These are phyloP conservation scores for Evernia prunastri DNA, from an alignment of 495 filamentous ascomycete genomes.

Conservation along the genomic window DNA sequence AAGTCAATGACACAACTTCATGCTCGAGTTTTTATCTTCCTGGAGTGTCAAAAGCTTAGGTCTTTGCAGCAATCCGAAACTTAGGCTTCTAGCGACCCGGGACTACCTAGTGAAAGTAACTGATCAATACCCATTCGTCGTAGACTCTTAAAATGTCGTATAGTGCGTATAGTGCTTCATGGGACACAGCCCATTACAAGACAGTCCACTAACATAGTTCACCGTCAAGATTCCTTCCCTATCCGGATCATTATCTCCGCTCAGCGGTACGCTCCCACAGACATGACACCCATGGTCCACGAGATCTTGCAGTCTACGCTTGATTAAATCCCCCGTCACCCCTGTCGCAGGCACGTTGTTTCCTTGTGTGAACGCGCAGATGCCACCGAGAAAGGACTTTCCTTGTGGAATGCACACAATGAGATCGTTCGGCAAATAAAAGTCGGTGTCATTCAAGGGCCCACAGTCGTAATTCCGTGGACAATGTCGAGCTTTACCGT, in stretches of 20 bases:
- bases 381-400: not conserved
- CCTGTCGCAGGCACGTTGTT: constrained; percentile 1
- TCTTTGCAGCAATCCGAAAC: not conserved
- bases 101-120: not conserved
- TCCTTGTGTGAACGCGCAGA: constrained; percentile 19
- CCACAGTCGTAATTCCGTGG: not conserved
- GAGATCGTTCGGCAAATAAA: constrained; percentile 5
- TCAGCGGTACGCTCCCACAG: constrained; percentile 20
- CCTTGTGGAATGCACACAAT: constrained; percentile 15
- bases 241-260: constrained; percentile 15
- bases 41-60: not conserved
- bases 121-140: not conserved
- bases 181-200: constrained; percentile 14
- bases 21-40: too few species aligned
- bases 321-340: not conserved
- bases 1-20: too few species aligned
- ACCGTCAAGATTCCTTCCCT: constrained; percentile 17
- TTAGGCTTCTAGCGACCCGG: not conserved
- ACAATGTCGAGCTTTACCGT: not conserved
- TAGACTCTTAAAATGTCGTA: not conserved
- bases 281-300: constrained; percentile 15
- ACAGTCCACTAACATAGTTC: constrained; percentile 10
- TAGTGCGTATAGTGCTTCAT: constrained; percentile 10
- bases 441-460: constrained; percentile 6
- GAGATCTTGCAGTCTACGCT: constrained; percentile 6